These are phyloP conservation scores for Glycine tomentella DNA, from an alignment of 306 rosid genomes.

Conservation along the genomic window DNA sequence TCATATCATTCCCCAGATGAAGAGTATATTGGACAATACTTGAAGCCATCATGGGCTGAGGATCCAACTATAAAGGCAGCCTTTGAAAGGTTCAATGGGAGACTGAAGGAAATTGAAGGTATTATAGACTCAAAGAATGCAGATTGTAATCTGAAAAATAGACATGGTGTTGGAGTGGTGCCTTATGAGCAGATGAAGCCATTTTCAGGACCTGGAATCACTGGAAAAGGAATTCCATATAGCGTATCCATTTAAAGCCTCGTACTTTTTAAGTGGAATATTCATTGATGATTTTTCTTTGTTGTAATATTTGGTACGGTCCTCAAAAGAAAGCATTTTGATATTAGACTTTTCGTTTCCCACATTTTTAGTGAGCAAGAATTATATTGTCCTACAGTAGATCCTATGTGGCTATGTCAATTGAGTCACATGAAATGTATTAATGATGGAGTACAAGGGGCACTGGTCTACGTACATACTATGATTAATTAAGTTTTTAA, in stretches of 20 bases:
- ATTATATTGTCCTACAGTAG: neutral
- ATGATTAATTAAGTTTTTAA: too few species aligned
- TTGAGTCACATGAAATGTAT: too few species aligned
- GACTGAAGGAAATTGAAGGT: slow-evolving; percentile 52
- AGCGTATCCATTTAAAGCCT: slow-evolving; percentile 52
- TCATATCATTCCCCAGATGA: slow-evolving; percentile 64
- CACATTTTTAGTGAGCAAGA: neutral
- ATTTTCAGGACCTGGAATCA: slow-evolving; percentile 58
- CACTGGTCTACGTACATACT: too few species aligned
- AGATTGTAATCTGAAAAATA: slow-evolving; percentile 44
- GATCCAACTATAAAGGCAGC: slow-evolving; percentile 44
- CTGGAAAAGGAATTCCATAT: slow-evolving; percentile 58
- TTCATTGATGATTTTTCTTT: too few species aligned
- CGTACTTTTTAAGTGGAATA: neutral
- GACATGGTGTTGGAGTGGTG: slow-evolving; percentile 56
- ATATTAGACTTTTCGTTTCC: neutral
- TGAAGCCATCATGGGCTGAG: slow-evolving; percentile 54
- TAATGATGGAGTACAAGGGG: too few species aligned
- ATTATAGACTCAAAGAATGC: slow-evolving; percentile 58
- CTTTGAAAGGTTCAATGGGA: slow-evolving; percentile 48
- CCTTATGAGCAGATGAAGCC: slow-evolving; percentile 66
- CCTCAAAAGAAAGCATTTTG: too few species aligned
- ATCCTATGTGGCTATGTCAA: too few species aligned
- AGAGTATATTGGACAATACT: slow-evolving; percentile 49
- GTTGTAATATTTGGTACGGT: neutral